Base-by-base conservation (phyloP, 768 basidiomycete species). In the Amanita polypyramis region DNA sequence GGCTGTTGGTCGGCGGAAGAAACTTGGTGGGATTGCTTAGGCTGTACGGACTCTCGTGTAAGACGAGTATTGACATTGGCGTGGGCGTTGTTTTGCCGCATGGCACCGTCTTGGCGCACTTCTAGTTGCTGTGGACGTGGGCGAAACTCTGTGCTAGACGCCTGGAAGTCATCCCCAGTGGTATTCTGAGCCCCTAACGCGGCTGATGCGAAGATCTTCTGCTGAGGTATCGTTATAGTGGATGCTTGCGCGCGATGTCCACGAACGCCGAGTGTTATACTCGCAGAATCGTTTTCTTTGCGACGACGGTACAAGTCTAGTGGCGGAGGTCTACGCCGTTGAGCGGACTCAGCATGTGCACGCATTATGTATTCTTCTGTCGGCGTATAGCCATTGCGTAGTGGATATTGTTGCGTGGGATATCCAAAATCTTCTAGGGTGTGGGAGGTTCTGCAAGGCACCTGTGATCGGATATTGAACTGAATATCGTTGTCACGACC, bases 311-410 rank as follows among this genome's bases (percentile, higher is more conserved):
- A 53, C 14, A 70, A 54, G 50, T 68, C 64, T 32, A 71, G 55
- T 40, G 68, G 67, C 5, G 62, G 58, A 23, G 67, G 69, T 5
- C 65, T 59, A 6, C 67, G 59, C 7, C 63, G 52, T 45, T 55
- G 52, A 7, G 56, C 53, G 11, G 57, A 60, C 50, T 72, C 66
- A 2, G 68, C 60, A 62, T 72, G 66, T 62, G 80, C 52, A 62
- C 78, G 80, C 58, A 86, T 73, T 43, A 85, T 77, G 52, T 76
- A 73, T 60, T 82, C 77, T 58, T 86, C 84, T 0, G 82, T 69
- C 1, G 80, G 68, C 0, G 84, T 86, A 53, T 79, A 86, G 1
- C 83, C 83, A 45, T 45, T 50, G 17, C 49, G 41, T 17, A 43
- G 20, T 10, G 41, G 43, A 34, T 44, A 45, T 33, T 43, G 42